These are phyloP conservation scores for Abelmoschus esculentus DNA, from an alignment of 345 rosid genomes.

Conservation along the genomic window DNA sequence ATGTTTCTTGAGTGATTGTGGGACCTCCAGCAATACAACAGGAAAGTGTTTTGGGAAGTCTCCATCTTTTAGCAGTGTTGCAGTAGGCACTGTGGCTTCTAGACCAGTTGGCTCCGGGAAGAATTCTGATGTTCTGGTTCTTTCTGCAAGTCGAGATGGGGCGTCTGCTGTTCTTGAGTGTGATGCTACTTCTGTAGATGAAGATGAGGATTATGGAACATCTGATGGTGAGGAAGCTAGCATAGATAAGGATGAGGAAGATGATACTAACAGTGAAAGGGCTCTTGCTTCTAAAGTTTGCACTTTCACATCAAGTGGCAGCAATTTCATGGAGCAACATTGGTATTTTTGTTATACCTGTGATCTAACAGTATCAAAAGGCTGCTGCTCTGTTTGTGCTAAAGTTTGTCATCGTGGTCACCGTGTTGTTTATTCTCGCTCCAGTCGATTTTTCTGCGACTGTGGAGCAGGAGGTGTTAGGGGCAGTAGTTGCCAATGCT, in stretches of 20 bases:
- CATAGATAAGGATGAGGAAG: slow-evolving; percentile 95
- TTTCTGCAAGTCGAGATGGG: slow-evolving; percentile 67
- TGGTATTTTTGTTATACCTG: slow-evolving; percentile 99
- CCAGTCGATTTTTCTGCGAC: slow-evolving; percentile 94
- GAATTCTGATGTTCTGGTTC: slow-evolving; percentile 58
- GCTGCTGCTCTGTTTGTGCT: slow-evolving; percentile 97
- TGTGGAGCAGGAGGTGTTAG: slow-evolving; percentile 99
- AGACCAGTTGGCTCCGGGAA: slow-evolving; percentile 60
- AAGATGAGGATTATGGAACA: slow-evolving; percentile 98
- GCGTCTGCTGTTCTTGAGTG: slow-evolving; percentile 66
- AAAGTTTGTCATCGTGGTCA: slow-evolving; percentile 99
- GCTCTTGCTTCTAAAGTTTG: slow-evolving; percentile 91
- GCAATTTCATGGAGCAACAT: slow-evolving; percentile 98
- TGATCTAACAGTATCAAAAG: slow-evolving; percentile 91
- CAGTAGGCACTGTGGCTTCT: slow-evolving; percentile 39
- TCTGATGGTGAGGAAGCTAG: slow-evolving; percentile 98
- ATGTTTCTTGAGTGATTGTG: slow-evolving; percentile 55
- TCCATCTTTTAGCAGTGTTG: slow-evolving; percentile 33
- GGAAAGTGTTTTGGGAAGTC: slow-evolving; percentile 48
- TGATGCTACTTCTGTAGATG: slow-evolving; percentile 93
- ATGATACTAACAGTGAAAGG: slow-evolving; percentile 79
- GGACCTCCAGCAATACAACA: slow-evolving; percentile 35
- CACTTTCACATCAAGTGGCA: slow-evolving; percentile 97
- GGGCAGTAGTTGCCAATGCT: slow-evolving; percentile 93
- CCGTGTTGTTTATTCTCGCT: slow-evolving; percentile 96